These are phyloP conservation scores for Exophiala sp. DNA, from an alignment of 2,329 filamentous ascomycete species.

Conservation along the genomic window DNA sequence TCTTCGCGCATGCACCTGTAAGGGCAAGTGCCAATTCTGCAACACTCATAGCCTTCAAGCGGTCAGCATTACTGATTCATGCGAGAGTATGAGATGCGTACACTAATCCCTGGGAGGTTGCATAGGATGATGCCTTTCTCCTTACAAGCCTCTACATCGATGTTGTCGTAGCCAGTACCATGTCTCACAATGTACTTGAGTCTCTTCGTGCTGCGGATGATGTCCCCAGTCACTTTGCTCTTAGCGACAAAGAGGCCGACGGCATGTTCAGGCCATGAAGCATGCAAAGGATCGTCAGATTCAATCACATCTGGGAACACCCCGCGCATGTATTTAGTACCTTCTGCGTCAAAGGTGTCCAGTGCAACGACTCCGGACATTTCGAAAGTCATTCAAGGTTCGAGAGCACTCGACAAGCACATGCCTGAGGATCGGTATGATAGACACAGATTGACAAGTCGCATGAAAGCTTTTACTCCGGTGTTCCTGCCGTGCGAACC, in stretches of 20 bases:
- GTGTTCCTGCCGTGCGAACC: no score
- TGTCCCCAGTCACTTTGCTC: background rate
- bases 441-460: no score
- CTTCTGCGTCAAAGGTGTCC: background rate
- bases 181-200: background rate
- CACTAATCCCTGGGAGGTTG: background rate
- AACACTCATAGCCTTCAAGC: constrained; percentile 11
- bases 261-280: background rate
- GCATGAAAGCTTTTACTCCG: no score
- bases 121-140: background rate
- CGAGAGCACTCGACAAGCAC: no score
- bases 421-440: no score
- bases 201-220: background rate
- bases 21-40: constrained; percentile 13
- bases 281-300: background rate
- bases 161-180: background rate
- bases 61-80: background rate
- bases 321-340: background rate
- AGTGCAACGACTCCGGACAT: background rate
- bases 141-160: background rate
- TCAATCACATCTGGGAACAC: background rate
- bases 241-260: background rate
- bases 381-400: no score
- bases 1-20: constrained; percentile 12
- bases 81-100: background rate